These are phyloP conservation scores for Acanthamoeba culbertsoni DNA, from an alignment of 208 protist genomes.

Conservation along the genomic window DNA sequence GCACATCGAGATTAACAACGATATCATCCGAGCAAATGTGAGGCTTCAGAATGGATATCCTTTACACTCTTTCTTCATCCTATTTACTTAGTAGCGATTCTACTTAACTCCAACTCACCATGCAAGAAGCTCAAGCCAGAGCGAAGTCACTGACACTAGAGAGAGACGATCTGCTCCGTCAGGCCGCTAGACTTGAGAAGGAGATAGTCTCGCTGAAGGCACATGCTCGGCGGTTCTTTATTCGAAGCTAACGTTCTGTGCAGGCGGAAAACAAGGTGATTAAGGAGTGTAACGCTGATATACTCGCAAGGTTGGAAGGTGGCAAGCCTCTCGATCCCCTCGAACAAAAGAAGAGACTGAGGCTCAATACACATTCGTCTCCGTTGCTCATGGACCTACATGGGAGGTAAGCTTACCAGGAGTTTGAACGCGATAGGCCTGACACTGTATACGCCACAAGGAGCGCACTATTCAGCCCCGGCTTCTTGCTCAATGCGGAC, in stretches of 20 bases:
- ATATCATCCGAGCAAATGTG: not conserved
- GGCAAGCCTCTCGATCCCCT: not conserved
- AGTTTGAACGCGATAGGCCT: not conserved
- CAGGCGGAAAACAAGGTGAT: not conserved
- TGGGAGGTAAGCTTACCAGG: not conserved
- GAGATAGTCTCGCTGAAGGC: not conserved
- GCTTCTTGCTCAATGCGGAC: not conserved
- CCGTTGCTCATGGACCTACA: not conserved
- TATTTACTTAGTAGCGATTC: not conserved
- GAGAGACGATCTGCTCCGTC: not conserved
- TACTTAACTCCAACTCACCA: not conserved
- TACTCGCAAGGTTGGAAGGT: not conserved
- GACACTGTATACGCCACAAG: too few relatives aligned
- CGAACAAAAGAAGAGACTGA: not conserved
- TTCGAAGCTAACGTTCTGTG: not conserved
- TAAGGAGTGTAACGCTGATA: not conserved
- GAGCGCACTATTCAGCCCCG: not conserved
- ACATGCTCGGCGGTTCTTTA: not conserved
- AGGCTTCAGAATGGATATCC: conserved; percentile 34
- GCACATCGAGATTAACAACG: conserved; percentile 31
- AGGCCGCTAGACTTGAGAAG: not conserved
- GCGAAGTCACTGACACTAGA: not conserved
- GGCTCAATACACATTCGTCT: not conserved
- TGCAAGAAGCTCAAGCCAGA: not conserved
- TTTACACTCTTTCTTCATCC: not conserved